Base-by-base conservation (phyloP, 495 filamentous ascomycete species). In the Jackrogersella multiformis region DNA sequence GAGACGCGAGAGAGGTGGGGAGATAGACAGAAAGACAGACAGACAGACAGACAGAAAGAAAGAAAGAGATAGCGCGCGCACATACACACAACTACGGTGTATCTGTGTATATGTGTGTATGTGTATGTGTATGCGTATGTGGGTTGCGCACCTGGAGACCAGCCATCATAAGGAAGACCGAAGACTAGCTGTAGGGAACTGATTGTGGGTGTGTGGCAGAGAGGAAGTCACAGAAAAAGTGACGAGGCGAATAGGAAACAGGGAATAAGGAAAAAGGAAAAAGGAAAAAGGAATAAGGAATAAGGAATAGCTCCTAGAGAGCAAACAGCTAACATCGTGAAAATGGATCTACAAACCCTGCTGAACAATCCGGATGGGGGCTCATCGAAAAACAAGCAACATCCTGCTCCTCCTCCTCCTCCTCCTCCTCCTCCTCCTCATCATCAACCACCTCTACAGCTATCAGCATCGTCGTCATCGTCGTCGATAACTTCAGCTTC, bases 331-430 rank as follows among this genome's bases (percentile, higher is more conserved):
- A 24, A 20, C 18, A 45, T 62, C 56, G 64, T 56, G 71, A 79
- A 64, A 56, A 88, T 88, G 85, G 85, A 88, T 78, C 76, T 88
- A 60, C 74, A 79, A 70, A 80, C 78, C 15, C 85, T 88, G 73
- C 75, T 88, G 57, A 87, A 86, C 76, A 78, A 75, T 7, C 71
- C 72, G 15, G 77, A 80, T 64, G 75, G 75, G 59, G 75, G 73
- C 61, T 75, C 72, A 55, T 69, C 74, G 52, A 70, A 42, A 58
- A 69, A 59, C 9, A 53, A 69, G 34, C 61, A 55, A 44, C 68
- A 45, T 61, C 51, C 53, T n/a, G n/a, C n/a, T n/a, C n/a, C n/a
- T n/a, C n/a, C n/a, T n/a, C n/a, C n/a, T n/a, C n/a, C n/a, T n/a
- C n/a, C n/a, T n/a, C n/a, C n/a, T n/a, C n/a, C n/a, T n/a, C n/a